Percentiles rank a stretch among this genome's conserved stretches.
phyloP scores from a whole-genome alignment of 169 alveolate genomes.

The Miamiensis avidus region DNA sequence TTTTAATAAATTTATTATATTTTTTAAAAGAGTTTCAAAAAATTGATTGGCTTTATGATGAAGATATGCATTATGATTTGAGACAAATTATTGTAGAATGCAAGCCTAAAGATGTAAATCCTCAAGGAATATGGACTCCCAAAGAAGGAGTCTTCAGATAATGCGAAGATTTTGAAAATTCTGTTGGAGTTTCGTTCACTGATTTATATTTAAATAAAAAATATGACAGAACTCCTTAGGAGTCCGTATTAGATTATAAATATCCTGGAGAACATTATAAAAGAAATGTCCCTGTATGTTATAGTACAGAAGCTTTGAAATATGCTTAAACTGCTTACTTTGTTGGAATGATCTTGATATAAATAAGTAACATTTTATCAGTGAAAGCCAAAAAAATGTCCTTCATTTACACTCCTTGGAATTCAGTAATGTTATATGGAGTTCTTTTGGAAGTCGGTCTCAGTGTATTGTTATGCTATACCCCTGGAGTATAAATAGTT shows the following conservation, averaged over 20 bases:
- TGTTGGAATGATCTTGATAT: conserved; percentile 67
- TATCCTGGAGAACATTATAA: conserved; percentile 1
- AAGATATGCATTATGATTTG: conserved; percentile 22
- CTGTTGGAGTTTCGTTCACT: conserved; percentile 6
- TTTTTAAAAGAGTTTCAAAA: background rate
- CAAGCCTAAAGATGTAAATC: too few relatives aligned
- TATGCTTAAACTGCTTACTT: conserved; percentile 84
- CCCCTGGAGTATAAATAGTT: conserved; percentile 67
- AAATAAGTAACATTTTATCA: conserved; percentile 52
- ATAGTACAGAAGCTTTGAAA: conserved; percentile 81
- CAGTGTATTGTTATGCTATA: conserved; percentile 51
- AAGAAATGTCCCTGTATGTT: conserved; percentile 61
- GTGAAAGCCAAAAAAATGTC: conserved; percentile 48
- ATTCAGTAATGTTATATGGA: conserved; percentile 52
- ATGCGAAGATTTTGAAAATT: conserved; percentile 12
- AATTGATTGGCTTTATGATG: conserved; percentile 17
- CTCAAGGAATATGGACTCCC: background rate
- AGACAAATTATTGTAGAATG: conserved; percentile 22
- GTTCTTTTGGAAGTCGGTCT: conserved; percentile 55
- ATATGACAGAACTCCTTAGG: conserved; percentile 36
- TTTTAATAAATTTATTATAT: too few relatives aligned
- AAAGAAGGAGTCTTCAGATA: background rate
- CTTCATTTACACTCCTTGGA: conserved; percentile 30
- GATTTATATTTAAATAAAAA: conserved; percentile 30
- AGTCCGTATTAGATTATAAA: conserved; percentile 42